phyloP scores from a whole-genome alignment of 768 basidiomycete genomes.

The Strobilomyces echinocephalus region DNA sequence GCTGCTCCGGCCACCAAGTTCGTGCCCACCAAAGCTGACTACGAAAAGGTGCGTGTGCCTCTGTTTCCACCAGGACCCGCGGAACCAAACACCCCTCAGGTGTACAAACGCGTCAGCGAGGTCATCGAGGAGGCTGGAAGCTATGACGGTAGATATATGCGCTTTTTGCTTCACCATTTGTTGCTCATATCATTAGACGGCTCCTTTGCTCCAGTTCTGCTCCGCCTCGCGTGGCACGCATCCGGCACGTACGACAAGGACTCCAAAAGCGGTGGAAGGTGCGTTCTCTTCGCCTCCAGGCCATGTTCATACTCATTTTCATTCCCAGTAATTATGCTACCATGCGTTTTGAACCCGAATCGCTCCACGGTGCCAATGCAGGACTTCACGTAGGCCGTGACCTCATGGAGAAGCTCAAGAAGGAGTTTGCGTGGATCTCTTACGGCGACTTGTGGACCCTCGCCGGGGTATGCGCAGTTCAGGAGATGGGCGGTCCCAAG shows the following conservation, averaged over 20 bases:
- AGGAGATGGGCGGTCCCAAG: constrained; percentile 91
- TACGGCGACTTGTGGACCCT: constrained; percentile 98
- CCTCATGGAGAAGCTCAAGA: constrained; percentile 82
- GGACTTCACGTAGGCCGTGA: constrained; percentile 77
- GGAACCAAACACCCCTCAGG: constrained; percentile 37
- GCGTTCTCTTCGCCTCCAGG: constrained; percentile 9
- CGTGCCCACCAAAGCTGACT: constrained; percentile 76
- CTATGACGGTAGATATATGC: constrained; percentile 70
- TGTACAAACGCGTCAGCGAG: constrained; percentile 87
- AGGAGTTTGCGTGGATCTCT: constrained; percentile 87
- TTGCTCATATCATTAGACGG: constrained; percentile 51
- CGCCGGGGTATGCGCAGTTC: constrained; percentile 84
- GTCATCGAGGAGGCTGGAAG: constrained; percentile 59
- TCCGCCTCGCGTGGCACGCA: constrained; percentile 93
- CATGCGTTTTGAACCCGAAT: constrained; percentile 94
- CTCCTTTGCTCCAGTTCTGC: constrained; percentile 79
- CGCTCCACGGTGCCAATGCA: constrained; percentile 77
- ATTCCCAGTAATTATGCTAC: constrained; percentile 87
- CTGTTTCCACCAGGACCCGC: background rate
- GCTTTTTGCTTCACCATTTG: background rate
- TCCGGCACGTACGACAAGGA: constrained; percentile 90
- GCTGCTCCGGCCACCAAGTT: constrained; percentile 60
- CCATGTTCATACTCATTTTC: background rate
- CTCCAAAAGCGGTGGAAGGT: constrained; percentile 76
- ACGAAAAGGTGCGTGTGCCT: constrained; percentile 63